Base-by-base conservation (phyloP, 1,284 basidiomycete species). In the Xerocomus cyaneibrunnescens region DNA sequence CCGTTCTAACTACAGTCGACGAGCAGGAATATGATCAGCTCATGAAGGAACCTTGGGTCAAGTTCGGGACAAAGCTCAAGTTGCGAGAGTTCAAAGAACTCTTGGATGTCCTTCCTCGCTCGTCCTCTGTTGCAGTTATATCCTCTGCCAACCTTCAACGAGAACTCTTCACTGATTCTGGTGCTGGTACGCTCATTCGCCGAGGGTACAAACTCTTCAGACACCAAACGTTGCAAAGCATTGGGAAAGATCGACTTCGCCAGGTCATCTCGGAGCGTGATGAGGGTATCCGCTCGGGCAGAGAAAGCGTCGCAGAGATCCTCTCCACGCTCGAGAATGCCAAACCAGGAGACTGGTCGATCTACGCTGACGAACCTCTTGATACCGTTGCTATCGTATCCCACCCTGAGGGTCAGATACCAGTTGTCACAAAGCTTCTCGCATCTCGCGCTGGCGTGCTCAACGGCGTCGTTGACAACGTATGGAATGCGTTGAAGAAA, bases 21-120 rank as follows among this genome's bases (percentile, higher is more conserved):
- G 45, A 14, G 23, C 62, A 92, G 89, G 96, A 99, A 76, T 99
- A 98, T 73, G 92, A 97, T 60, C 82, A 83, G 36, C 83, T 99
- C 54, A 94, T 99, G 94, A 97, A 95, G 70, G 89, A 98, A 75
- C 84, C 94, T n/a, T 99, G 97, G 96, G 96, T 99, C 75, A 98
- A 98, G 74, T 98, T 87, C 69, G 96, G 96, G 59, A 99, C 97
- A 62, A 99, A 99, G 76, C 91, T 99, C 74, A 99, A 99, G 77
- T 82, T 99, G 47, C 89, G 96, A 61, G 96, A 99, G 74, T 98
- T 99, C 81, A 99, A 99, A 76, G 96, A 99, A 70, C 85, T 99
- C 41, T 85, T 99, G 50, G 97, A 99, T 72, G 91, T 97, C 74
- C 92, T 99, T 54, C 96, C 97, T 28, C 94, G 97, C 59, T 92